Evolutionary conservation across 371 early-diverging fungal genomes (phyloP).

Genomic region (Mucor saturninus): DNA sequence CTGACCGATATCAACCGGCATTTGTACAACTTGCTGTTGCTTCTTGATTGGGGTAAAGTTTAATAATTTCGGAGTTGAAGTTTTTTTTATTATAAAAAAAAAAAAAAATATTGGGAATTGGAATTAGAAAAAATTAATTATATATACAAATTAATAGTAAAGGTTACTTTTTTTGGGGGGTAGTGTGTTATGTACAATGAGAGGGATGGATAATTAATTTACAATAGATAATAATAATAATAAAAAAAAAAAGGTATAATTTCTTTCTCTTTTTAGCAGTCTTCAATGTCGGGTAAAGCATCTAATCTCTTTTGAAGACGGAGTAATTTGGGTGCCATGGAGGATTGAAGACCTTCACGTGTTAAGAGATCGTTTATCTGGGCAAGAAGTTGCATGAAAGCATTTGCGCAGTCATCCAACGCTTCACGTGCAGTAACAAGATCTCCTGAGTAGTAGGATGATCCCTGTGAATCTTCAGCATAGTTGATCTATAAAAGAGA

Average conservation of each 20-base stretch:
- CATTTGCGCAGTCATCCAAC: slow-evolving; percentile 32
- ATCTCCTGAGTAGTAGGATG: slow-evolving; percentile 48
- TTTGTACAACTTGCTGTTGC: background rate
- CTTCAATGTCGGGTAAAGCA: slow-evolving; percentile 27
- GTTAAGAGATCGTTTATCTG: slow-evolving; percentile 23
- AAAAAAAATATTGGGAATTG: background rate
- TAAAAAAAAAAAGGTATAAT: background rate
- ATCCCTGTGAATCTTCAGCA: slow-evolving; percentile 48
- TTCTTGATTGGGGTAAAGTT: background rate
- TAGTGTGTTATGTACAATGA: background rate
- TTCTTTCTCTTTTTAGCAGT: background rate
- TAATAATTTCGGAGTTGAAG: slow-evolving; percentile 1
- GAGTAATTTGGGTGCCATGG: slow-evolving; percentile 33
- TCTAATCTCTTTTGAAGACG: slow-evolving; percentile 33
- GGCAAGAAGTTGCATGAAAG: slow-evolving; percentile 32
- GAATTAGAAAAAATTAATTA: background rate
- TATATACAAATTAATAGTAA: background rate
- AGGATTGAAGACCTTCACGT: slow-evolving; percentile 33
- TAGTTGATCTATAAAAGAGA: slow-evolving; percentile 30
- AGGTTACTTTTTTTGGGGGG: background rate
- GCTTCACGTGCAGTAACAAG: slow-evolving; percentile 45
- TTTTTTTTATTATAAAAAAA: slow-evolving; percentile 1
- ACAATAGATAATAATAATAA: background rate
- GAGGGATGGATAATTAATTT: background rate
- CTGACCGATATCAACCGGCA: background rate